Conservation (phyloP, 805 yeast genomes). For the Saccharomyces mikatae region DNA sequence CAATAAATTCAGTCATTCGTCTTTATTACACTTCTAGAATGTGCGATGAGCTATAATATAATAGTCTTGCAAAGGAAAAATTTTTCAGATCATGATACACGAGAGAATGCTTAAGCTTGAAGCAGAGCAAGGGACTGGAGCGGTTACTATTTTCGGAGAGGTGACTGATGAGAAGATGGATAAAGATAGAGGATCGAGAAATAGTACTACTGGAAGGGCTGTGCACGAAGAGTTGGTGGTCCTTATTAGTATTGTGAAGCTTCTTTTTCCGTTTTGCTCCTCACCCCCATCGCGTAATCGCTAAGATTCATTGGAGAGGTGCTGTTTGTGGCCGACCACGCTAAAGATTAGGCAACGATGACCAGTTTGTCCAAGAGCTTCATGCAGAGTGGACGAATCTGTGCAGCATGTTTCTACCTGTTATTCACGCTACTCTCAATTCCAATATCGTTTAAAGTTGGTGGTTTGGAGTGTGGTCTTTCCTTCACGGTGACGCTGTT, state of each 20-base stretch:
- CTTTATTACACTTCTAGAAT: neutral
- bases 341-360: neutral
- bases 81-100: slow-evolving; percentile 10
- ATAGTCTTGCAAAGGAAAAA: slow-evolving; percentile 2
- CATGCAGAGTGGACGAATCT: slow-evolving; percentile 21
- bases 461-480: slow-evolving; percentile 84
- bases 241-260: neutral
- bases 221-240: neutral
- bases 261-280: neutral
- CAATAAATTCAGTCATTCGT: neutral
- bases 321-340: neutral
- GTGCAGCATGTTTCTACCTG: slow-evolving; percentile 54
- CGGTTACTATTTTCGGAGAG: neutral
- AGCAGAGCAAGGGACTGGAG: neutral
- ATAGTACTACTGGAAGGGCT: neutral
- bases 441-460: slow-evolving; percentile 89
- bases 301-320: neutral
- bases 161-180: neutral
- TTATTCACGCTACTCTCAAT: slow-evolving; percentile 68
- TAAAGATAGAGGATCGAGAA: neutral
- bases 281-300: neutral
- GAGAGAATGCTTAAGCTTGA: neutral
- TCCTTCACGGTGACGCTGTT: slow-evolving; percentile 72
- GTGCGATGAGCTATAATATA: slow-evolving; percentile 10
- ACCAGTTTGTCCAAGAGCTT: slow-evolving; percentile 12